Base-by-base conservation (phyloP, 768 basidiomycete species). In the Termitomyces sp. region DNA sequence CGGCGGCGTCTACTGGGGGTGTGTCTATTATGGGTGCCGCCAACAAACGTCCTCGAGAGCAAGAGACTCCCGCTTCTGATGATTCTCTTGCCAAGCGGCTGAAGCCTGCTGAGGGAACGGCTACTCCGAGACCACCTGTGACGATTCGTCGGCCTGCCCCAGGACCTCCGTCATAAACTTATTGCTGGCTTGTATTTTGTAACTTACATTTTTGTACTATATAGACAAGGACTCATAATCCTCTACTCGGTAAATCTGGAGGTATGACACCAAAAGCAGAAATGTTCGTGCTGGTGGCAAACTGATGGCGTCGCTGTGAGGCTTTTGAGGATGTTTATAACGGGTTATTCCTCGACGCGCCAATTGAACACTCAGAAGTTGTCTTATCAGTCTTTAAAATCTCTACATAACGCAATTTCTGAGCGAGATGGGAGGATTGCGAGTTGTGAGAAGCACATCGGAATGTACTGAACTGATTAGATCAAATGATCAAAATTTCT, bases 11-110 rank as follows among this genome's bases (percentile, higher is more conserved):
- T 37, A 63, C 73, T 12, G 71, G 70, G 7, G 79, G 78, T 9
- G 73, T 86, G 40, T 80, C 81, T 14, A 87, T 87, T 44, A 78
- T 83, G 63, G 87, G 86, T 34, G 87, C 86, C 5, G 84, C 85
- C 16, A 71, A 63, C 32, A 90, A 90, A 62, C 81, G 87, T 27
- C 77, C 82, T 34, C 77, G 87, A 41, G 87, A 90, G 73, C 11
- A 67, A 71, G 25, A 61, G 21, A 21, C 67, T 27, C 45, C 53
- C 12, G 27, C 53, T n/a, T 59, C 70, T 0, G 84, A 85, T 19
- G 83, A 85, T 63, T 81, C 85, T 10, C 72, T 89, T 32, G 84
- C 81, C 0, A 89, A 90, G 65, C 82, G 88, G 43, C 59, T 87
- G 52, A 89, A 86, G 65, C 82, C 83, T 47, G 81, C 82, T 43